A percentile compares a stretch with the other conserved stretches of the same genome.
phyloP scores from a whole-genome alignment of 192 early-diverging fungal genomes.

The Linderina pennispora region DNA sequence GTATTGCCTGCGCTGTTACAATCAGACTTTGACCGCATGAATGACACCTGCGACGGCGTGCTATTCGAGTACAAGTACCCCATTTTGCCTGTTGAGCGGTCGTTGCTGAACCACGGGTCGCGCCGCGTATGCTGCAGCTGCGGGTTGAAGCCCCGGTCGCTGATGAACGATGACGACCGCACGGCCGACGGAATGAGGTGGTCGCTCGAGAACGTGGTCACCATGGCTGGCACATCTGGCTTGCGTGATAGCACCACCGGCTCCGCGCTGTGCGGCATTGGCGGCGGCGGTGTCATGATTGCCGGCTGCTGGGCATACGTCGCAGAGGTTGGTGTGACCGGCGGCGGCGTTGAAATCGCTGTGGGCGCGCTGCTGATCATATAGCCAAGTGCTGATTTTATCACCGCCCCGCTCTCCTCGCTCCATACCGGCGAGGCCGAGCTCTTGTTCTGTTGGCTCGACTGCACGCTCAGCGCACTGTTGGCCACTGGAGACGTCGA shows the following conservation, averaged over 20 bases:
- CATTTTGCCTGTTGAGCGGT: constrained; percentile 19
- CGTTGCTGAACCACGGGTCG: constrained; percentile 39
- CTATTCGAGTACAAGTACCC: constrained; percentile 29
- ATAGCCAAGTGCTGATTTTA: background rate
- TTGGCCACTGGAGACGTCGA: background rate
- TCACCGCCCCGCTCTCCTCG: constrained; percentile 2
- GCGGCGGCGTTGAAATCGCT: too few species aligned
- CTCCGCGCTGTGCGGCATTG: too few species aligned
- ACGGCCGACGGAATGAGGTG: background rate
- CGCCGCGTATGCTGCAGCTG: constrained; percentile 33
- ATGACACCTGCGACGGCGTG: background rate
- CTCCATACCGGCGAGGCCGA: constrained; percentile 4
- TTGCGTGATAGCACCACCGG: too few species aligned
- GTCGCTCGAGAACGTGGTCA: too few species aligned
- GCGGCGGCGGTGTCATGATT: too few species aligned
- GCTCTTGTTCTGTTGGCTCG: background rate
- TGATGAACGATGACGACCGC: background rate
- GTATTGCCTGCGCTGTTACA: background rate
- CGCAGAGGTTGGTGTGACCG: too few species aligned
- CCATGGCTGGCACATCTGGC: too few species aligned
- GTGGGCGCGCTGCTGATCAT: background rate
- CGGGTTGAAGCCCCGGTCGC: background rate
- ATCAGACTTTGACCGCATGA: background rate
- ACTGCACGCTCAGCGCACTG: background rate
- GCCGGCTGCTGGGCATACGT: too few species aligned